A percentile compares a stretch with the other conserved stretches of the same genome.
These are phyloP conservation scores for Cymodocea nodosa DNA, from an alignment of 116 monocot genomes.

Conservation along the genomic window DNA sequence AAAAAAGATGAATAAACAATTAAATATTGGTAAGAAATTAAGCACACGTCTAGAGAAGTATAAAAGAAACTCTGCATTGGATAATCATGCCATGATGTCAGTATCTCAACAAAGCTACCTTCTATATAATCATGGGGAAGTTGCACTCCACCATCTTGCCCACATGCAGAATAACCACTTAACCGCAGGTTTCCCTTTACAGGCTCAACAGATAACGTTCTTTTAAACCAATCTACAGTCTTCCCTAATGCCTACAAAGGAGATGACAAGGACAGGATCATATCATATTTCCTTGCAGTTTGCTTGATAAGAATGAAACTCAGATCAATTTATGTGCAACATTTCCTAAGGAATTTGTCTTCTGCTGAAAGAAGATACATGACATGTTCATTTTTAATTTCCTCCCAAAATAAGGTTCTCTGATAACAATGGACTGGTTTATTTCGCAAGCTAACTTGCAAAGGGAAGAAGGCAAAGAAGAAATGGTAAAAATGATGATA, in stretches of 20 bases:
- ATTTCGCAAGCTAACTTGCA: no score
- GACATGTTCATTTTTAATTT: no score
- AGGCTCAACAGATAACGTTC: slow-evolving; percentile 78
- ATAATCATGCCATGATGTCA: no score
- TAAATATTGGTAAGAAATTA: neutral
- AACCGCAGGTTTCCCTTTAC: slow-evolving; percentile 89
- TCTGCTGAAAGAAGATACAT: no score
- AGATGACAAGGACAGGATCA: neutral
- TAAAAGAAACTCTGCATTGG: no score
- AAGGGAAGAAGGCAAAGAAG: no score
- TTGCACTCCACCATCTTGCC: slow-evolving; percentile 98
- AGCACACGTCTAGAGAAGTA: neutral
- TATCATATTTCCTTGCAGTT: neutral
- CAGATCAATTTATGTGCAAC: no score
- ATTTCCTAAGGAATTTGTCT: no score
- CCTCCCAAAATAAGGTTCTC: no score
- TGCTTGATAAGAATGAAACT: neutral
- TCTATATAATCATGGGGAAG: slow-evolving; percentile 94
- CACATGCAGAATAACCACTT: slow-evolving; percentile 99
- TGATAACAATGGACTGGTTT: no score
- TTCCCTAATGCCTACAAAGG: slow-evolving; percentile 64
- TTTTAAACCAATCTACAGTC: slow-evolving; percentile 90
- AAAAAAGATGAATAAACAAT: slow-evolving; percentile 2
- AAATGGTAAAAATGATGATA: no score
- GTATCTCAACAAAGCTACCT: slow-evolving; percentile 20